Percentiles rank a stretch among this genome's conserved stretches.
phyloP scores from a whole-genome alignment of 257 asterid species.

The Paraleonurus japonicus region DNA sequence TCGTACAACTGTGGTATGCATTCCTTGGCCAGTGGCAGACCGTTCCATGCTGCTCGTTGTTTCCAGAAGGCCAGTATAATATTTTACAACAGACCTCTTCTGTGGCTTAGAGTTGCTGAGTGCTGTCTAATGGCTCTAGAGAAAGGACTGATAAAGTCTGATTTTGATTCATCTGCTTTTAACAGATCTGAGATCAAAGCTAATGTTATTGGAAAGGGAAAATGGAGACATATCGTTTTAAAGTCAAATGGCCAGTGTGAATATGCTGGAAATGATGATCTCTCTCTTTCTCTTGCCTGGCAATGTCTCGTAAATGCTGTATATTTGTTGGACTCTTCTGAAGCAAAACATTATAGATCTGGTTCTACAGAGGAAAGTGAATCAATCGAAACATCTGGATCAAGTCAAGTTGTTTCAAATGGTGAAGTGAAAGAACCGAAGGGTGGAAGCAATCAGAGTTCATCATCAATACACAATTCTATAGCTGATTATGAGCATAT shows the following conservation, averaged over 20 bases:
- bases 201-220: constrained; percentile 79
- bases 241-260: constrained; percentile 32
- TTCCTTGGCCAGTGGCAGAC: constrained; percentile 76
- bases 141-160: constrained; percentile 59
- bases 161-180: constrained; percentile 30
- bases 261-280: constrained; percentile 35
- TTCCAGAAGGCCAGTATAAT: constrained; percentile 61
- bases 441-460: constrained; percentile 49
- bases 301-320: constrained; percentile 73
- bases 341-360: constrained; percentile 39
- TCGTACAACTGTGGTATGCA: constrained; percentile 74
- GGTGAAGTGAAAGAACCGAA: constrained; percentile 75
- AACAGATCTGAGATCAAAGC: constrained; percentile 50
- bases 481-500: constrained; percentile 50
- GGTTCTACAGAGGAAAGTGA: constrained; percentile 45
- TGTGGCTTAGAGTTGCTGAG: constrained; percentile 86
- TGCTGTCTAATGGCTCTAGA: constrained; percentile 88
- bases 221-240: constrained; percentile 78
- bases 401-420: constrained; percentile 46
- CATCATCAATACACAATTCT: constrained; percentile 47
- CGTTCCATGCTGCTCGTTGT: constrained; percentile 72
- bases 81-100: constrained; percentile 63
- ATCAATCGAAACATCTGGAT: constrained; percentile 42
- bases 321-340: constrained; percentile 52
- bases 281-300: constrained; percentile 65